Conservation (phyloP, 805 yeast genomes). For the Clavispora vitiphila region DNA sequence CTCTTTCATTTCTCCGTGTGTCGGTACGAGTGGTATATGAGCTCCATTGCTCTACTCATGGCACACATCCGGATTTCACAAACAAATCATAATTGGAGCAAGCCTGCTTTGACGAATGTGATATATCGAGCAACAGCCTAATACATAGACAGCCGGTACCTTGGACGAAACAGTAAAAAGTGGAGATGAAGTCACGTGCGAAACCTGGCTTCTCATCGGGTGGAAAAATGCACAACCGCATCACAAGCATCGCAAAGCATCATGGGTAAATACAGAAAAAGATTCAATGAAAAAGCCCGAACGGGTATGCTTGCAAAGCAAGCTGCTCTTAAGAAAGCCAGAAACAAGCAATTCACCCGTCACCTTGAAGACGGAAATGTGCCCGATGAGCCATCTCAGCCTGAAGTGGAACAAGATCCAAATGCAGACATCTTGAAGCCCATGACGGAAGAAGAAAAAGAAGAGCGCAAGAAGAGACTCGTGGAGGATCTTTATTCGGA, state of each 20-base stretch:
- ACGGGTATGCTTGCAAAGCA: slow-evolving; percentile 80
- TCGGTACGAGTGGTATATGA: too few relatives aligned
- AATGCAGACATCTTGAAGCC: slow-evolving; percentile 63
- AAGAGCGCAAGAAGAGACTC: slow-evolving; percentile 59
- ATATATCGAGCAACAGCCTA: too few relatives aligned
- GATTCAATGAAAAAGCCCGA: slow-evolving; percentile 84
- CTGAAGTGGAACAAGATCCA: slow-evolving; percentile 33
- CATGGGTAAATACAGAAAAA: slow-evolving; percentile 78
- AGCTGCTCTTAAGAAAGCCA: slow-evolving; percentile 57
- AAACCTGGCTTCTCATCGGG: not conserved
- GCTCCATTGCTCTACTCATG: too few relatives aligned
- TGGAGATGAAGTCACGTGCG: not conserved
- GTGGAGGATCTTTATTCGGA: slow-evolving; percentile 54
- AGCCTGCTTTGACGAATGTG: too few relatives aligned
- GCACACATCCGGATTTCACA: too few relatives aligned
- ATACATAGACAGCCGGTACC: too few relatives aligned
- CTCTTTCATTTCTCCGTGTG: too few relatives aligned
- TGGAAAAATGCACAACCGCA: not conserved
- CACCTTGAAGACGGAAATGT: slow-evolving; percentile 29
- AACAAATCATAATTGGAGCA: too few relatives aligned
- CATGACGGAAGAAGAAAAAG: slow-evolving; percentile 57
- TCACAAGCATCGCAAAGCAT: not conserved
- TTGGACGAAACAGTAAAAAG: not conserved
- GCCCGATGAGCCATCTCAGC: slow-evolving; percentile 7
- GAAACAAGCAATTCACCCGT: slow-evolving; percentile 65